phyloP scores from a whole-genome alignment of 106 monocot species.

The Dendrobium chrysotoxum region DNA sequence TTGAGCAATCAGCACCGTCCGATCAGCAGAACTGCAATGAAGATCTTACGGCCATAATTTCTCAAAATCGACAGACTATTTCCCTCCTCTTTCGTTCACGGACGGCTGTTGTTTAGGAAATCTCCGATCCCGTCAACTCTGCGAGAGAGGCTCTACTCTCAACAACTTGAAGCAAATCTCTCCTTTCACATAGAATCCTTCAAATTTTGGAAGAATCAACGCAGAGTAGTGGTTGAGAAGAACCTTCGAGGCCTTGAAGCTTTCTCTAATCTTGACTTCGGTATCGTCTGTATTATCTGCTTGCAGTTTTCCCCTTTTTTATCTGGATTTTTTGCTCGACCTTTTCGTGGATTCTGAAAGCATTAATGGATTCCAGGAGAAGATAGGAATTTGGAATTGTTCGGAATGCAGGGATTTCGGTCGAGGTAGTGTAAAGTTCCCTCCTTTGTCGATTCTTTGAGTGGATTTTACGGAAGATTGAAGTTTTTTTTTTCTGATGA shows the following conservation, averaged over 20 bases:
- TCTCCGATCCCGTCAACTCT: background rate
- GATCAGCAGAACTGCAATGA: background rate
- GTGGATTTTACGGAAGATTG: background rate
- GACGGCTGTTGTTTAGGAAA: background rate
- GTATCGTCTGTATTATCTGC: background rate
- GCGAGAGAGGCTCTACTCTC: too few species aligned
- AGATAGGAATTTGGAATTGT: background rate
- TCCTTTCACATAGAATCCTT: background rate
- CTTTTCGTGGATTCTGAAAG: too few species aligned
- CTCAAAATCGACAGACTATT: background rate
- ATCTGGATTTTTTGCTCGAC: background rate
- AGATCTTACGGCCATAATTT: background rate
- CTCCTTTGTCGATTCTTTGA: background rate
- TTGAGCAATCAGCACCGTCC: background rate
- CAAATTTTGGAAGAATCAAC: background rate
- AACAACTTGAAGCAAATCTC: background rate
- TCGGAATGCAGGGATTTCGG: background rate
- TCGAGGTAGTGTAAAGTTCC: conserved; percentile 3
- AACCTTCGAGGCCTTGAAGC: background rate
- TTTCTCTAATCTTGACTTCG: background rate
- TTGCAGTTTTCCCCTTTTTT: background rate
- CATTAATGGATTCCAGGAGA: background rate
- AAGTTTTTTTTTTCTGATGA: background rate
- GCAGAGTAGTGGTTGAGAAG: background rate
- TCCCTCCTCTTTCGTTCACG: background rate